Base-by-base conservation (phyloP, 768 basidiomycete genomes). In the Clitopilus passeckerianus region DNA sequence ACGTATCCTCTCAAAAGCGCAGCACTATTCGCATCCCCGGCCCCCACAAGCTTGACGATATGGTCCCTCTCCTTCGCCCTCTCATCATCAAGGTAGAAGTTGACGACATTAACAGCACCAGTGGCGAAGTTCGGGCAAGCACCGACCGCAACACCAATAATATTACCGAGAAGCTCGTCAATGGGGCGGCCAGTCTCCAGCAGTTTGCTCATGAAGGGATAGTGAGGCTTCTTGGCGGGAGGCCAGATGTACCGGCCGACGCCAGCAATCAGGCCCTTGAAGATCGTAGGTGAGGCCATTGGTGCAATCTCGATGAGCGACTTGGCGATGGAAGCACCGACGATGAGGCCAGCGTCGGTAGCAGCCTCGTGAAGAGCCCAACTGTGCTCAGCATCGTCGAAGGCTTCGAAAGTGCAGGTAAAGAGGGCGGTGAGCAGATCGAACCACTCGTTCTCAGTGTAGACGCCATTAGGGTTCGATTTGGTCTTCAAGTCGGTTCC, bases 81-180 rank as follows among this genome's bases (percentile, higher is more conserved):
- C 23, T 64, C 67, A 37, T 77, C 77, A 50, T 77, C 76, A 27
- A 86, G 67, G 68, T 82, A 85, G 69, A 84, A 83, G 63, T 84
- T 77, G 54, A 86, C 66, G n/a, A 84, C 75, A 43, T 81, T 72
- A 5, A 77, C 73, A 22, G 75, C 74, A 9, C 76, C 78, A 62
- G 83, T 80, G 0, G 79, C 76, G 52, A 74, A 74, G 65, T 77
- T 79, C 20, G 80, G 78, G 1, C 77, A 75, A 18, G 75, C 74
- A 0, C 77, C 74, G 10, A 83, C 75, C 1, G 79, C 78, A 5
- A 84, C 68, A 1, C 80, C 78, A 9, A 85, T 59, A 6, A 80
- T 73, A 24, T 73, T 74, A 9, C 77, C 77, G 12, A 80, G 69
- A 22, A 83, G 59, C 46, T 79, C 73, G 23, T 80, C 73, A 15